A percentile compares a stretch with the other conserved stretches of the same genome.
These are phyloP conservation scores for Termitomyces sp. DNA, from an alignment of 768 basidiomycete genomes.

Conservation along the genomic window DNA sequence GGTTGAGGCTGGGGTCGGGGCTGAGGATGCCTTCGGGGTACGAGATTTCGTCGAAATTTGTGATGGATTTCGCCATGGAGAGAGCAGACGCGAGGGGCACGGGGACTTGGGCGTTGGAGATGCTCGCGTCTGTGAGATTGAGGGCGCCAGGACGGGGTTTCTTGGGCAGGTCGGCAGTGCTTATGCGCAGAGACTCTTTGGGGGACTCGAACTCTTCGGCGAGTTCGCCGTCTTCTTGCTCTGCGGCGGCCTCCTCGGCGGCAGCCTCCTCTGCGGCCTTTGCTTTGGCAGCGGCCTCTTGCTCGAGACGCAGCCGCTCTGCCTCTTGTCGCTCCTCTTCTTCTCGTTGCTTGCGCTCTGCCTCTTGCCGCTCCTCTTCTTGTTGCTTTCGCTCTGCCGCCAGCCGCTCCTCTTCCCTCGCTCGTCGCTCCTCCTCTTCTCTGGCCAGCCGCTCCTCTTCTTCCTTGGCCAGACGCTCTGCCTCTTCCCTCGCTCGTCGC, in stretches of 20 bases:
- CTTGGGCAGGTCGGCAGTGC: constrained; percentile 39
- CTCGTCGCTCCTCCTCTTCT: constrained; percentile 42
- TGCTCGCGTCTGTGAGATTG: constrained; percentile 55
- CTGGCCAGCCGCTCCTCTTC: constrained; percentile 30
- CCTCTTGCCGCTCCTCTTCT: constrained; percentile 37
- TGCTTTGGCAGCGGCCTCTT: constrained; percentile 39
- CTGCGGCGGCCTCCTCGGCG: constrained; percentile 17
- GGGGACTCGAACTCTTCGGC: constrained; percentile 29
- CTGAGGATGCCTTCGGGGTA: constrained; percentile 85
- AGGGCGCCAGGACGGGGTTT: constrained; percentile 68
- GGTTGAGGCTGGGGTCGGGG: constrained; percentile 91
- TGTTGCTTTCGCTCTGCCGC: constrained; percentile 44
- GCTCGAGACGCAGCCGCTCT: constrained; percentile 31
- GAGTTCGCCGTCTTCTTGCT: constrained; percentile 27
- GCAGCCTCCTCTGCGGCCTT: constrained; percentile 26
- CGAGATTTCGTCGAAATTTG: constrained; percentile 67
- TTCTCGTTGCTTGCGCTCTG: no score
- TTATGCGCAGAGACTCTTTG: constrained; percentile 61
- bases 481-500: constrained; percentile 28
- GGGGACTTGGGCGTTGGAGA: constrained; percentile 24
- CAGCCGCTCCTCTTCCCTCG: constrained; percentile 38
- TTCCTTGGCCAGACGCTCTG: constrained; percentile 29
- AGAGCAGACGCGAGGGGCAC: constrained; percentile 60
- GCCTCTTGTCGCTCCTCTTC: constrained; percentile 40
- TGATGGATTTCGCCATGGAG: constrained; percentile 79